Base-by-base conservation (phyloP, 2,329 filamentous ascomycete genomes). In the Dothideomycetes sp. region DNA sequence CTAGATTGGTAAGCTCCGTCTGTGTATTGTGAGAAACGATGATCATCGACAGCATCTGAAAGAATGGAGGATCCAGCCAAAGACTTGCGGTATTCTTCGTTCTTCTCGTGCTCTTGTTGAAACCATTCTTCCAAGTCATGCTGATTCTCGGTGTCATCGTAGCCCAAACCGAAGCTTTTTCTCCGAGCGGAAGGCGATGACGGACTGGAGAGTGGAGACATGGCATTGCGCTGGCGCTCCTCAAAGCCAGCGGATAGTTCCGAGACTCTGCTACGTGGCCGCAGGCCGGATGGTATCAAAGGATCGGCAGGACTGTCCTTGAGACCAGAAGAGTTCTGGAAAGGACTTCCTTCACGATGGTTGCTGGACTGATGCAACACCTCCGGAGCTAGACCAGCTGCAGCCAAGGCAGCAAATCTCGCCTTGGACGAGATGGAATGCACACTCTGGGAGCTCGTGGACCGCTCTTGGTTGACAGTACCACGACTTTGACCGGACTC, bases 321-420 rank as follows among this genome's bases (percentile, higher is more conserved):
- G 53, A 87, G 89, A 47, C 88, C 91, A 9, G 86, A 89, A 12
- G 94, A 84, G 53, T 88, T 95, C 51, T 91, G 88, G 45, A 94
- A 88, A 0, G 89, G 89, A 56, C 88, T 95, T 79, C 61, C 12
- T 75, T 76, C 28, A 16, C 29, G 22, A 23, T 31, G n/a, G 11
- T 22, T 24, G 16, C 3, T 75, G 2, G 77, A 76, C 3, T 46
- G 35, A 5, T 37, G 33, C 3, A 44, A 33, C 22, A 49, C 52
- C 15, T 45, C 49, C 23, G 50, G 58, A 15, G 51, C 64, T 12
- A 67, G 56, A 4, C 64, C 64, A 33, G 61, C 61, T 37, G 61
- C 60, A 40, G 55, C 53, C 10, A 63, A 50, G 12, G 55, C 62
- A 40, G 60, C 59, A 35, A 54, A 45, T 13, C 48, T 65, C 47